Percentiles rank a stretch among this genome's conserved stretches.
These are phyloP conservation scores for Solanum dulcamara DNA, from an alignment of 257 asterid genomes.

Conservation along the genomic window DNA sequence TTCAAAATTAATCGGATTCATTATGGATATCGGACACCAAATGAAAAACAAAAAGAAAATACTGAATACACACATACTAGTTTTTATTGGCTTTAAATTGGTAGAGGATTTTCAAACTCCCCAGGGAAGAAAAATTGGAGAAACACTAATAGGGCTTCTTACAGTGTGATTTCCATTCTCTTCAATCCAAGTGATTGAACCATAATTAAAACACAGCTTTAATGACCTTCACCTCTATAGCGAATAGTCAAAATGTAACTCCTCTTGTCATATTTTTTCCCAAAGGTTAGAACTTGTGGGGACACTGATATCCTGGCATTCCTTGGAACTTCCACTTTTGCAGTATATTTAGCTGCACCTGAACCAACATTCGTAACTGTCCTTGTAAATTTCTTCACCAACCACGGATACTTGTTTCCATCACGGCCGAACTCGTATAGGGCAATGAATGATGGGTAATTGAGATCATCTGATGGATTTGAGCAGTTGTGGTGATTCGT, in stretches of 20 bases:
- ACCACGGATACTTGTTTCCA: neutral
- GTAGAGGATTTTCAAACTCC: neutral
- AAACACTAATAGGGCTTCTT: constrained; percentile 36
- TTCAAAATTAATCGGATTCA: no score
- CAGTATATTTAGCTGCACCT: neutral
- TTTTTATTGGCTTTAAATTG: neutral
- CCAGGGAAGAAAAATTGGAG: neutral
- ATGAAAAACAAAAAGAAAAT: no score
- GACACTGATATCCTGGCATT: neutral
- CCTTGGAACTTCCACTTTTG: neutral
- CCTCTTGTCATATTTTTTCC: neutral
- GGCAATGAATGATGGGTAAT: constrained; percentile 10
- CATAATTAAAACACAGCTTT: constrained; percentile 3
- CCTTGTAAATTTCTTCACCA: neutral
- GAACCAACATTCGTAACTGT: constrained; percentile 9
- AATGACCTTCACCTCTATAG: neutral
- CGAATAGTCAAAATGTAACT: neutral
- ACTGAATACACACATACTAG: neutral
- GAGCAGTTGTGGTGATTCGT: neutral
- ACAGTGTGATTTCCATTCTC: constrained; percentile 24
- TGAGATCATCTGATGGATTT: constrained; percentile 2
- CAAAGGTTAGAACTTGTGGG: neutral
- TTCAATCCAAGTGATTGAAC: constrained; percentile 33
- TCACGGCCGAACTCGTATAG: neutral
- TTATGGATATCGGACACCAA: no score